Evolutionary conservation across 495 filamentous ascomycete genomes (phyloP).

Genomic region (Lichina pygmaea): DNA sequence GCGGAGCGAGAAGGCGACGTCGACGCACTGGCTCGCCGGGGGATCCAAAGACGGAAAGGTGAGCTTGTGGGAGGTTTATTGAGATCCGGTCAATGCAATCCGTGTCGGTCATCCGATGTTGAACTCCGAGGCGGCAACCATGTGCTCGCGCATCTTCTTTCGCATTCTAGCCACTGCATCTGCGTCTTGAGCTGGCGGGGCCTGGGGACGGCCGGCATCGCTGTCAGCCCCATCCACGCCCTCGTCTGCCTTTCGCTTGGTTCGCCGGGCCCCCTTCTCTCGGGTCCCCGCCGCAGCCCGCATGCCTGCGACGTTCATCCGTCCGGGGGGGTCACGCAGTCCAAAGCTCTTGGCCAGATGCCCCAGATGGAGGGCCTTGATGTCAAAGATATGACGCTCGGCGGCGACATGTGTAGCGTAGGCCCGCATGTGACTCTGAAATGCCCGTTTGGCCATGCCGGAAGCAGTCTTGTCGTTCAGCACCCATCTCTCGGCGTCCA

Average conservation of each 20-base stretch:
- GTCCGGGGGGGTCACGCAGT: slow-evolving; percentile 62
- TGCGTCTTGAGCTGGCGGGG: background rate
- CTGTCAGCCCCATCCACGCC: background rate
- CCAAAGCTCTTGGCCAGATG: slow-evolving; percentile 87
- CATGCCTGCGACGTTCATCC: slow-evolving; percentile 49
- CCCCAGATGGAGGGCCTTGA: slow-evolving; percentile 67
- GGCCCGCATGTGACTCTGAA: slow-evolving; percentile 73
- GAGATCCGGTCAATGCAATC: slow-evolving; percentile 7
- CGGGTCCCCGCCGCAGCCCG: slow-evolving; percentile 4
- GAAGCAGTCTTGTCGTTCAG: slow-evolving; percentile 30
- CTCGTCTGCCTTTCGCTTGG: background rate
- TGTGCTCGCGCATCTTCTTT: slow-evolving; percentile 53
- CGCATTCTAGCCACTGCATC: slow-evolving; percentile 51
- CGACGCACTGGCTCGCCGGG: slow-evolving; percentile 67
- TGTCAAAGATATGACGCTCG: slow-evolving; percentile 67
- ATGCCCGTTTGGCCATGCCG: slow-evolving; percentile 52
- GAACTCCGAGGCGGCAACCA: slow-evolving; percentile 56
- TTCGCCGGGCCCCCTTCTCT: slow-evolving; percentile 9
- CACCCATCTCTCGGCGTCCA: slow-evolving; percentile 46
- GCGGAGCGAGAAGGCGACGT: slow-evolving; percentile 33
- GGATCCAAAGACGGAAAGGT: slow-evolving; percentile 93
- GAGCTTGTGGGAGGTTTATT: slow-evolving; percentile 90
- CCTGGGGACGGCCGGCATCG: background rate
- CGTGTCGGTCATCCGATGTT: slow-evolving; percentile 44
- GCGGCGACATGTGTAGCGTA: slow-evolving; percentile 78